Percentiles rank a stretch among this genome's conserved stretches.
phyloP scores from a whole-genome alignment of 805 yeast species.

The Wickerhamomyces kurtzmanii region DNA sequence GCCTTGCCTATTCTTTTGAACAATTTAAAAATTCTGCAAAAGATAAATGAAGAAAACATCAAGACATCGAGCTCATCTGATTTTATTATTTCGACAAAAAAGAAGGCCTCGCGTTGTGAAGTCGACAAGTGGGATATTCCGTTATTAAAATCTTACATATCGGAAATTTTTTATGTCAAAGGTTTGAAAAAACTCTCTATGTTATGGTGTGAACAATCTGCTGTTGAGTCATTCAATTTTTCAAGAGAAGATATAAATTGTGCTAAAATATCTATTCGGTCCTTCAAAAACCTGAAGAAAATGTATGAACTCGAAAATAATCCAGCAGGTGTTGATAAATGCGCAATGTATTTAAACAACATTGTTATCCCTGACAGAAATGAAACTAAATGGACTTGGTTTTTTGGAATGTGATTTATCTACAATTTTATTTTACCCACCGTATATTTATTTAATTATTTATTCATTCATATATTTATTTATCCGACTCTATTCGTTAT shows the following conservation, averaged over 20 bases:
- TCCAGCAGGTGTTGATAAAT: no score
- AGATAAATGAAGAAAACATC: slow-evolving; percentile 17
- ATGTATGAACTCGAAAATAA: no score
- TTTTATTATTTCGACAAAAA: slow-evolving; percentile 2
- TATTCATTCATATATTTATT: no score
- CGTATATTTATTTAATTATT: no score
- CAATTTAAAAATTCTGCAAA: slow-evolving; percentile 18
- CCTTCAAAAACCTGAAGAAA: slow-evolving; percentile 22
- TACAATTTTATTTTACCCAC: no score
- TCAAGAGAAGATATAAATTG: slow-evolving; percentile 22
- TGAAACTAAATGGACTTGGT: no score
- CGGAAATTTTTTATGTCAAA: slow-evolving; percentile 30
- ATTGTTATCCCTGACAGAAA: no score
- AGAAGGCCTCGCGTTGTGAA: slow-evolving; percentile 6
- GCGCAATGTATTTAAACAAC: no score
- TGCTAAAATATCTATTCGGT: slow-evolving; percentile 27
- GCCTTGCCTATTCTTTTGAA: slow-evolving; percentile 25
- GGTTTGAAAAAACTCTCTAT: slow-evolving; percentile 22
- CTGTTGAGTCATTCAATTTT: slow-evolving; percentile 19
- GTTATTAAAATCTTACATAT: slow-evolving; percentile 27
- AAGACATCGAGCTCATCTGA: neutral
- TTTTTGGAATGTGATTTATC: no score
- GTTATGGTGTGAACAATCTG: slow-evolving; percentile 30
- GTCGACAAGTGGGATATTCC: slow-evolving; percentile 17
- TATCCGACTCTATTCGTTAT: no score